A percentile compares a stretch with the other conserved stretches of the same genome.
Conservation (phyloP, 495 filamentous ascomycete genomes). For the Saxophila tyrrhenica region DNA sequence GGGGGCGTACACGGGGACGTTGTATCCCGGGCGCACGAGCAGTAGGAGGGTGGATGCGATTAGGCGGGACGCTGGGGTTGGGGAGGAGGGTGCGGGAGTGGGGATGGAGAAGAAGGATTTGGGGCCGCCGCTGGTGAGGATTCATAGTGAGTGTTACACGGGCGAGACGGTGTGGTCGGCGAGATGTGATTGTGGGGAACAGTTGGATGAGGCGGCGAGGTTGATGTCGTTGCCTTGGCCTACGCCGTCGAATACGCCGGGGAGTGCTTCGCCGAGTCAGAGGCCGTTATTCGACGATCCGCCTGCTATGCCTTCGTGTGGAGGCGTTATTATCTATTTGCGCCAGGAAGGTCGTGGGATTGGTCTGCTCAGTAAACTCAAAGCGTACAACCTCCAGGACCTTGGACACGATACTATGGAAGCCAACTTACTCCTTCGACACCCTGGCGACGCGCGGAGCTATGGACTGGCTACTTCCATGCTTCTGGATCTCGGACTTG, state of each 20-base stretch:
- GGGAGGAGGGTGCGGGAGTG: not conserved
- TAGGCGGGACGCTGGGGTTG: constrained; percentile 22
- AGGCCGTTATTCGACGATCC: not conserved
- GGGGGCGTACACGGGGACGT: constrained; percentile 77
- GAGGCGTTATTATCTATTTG: constrained; percentile 88
- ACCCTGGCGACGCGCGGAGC: constrained; percentile 86
- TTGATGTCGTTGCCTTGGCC: constrained; percentile 69
- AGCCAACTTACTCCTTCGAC: constrained; percentile 79
- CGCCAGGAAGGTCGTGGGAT: constrained; percentile 95
- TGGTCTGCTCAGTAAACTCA: constrained; percentile 86
- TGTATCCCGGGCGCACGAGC: constrained; percentile 74
- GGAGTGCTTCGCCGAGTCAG: constrained; percentile 6
- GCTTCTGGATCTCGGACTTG: constrained; percentile 70
- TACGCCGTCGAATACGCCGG: constrained; percentile 13
- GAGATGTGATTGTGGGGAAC: constrained; percentile 94
- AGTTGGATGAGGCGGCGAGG: constrained; percentile 89
- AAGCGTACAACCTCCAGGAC: constrained; percentile 96
- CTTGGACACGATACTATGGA: constrained; percentile 92
- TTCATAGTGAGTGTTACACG: constrained; percentile 98
- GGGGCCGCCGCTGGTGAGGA: constrained; percentile 63
- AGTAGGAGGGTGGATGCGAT: constrained; percentile 40
- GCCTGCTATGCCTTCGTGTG: constrained; percentile 45
- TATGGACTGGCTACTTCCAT: constrained; percentile 95
- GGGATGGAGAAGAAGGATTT: no score
- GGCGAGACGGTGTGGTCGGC: constrained; percentile 97